Evolutionary conservation across 2,329 filamentous ascomycete genomes (phyloP).

Genomic region (Nemania serpens): DNA sequence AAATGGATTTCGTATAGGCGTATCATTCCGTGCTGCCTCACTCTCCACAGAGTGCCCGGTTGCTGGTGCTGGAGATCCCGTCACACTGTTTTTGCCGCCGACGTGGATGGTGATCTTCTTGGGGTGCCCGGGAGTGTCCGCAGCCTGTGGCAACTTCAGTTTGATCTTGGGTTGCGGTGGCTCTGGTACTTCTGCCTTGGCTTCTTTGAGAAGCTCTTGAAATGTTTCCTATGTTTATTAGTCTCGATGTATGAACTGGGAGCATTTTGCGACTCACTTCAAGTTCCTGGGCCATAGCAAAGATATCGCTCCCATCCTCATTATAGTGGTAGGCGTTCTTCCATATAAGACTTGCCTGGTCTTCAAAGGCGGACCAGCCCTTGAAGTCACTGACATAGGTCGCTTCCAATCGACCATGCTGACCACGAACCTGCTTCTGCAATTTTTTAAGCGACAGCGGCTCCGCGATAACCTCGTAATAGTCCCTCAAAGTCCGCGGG

Average conservation of each 20-base stretch:
- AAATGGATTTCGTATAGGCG: conserved; percentile 39
- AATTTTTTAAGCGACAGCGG: conserved; percentile 79
- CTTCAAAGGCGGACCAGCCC: conserved; percentile 80
- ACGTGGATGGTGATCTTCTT: conserved; percentile 76
- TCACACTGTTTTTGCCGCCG: conserved; percentile 60
- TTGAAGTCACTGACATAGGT: conserved; percentile 73
- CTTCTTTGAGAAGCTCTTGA: conserved; percentile 68
- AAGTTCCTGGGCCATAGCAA: conserved; percentile 74
- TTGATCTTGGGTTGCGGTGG: conserved; percentile 79
- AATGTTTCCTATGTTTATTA: conserved; percentile 64
- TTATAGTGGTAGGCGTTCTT: conserved; percentile 88
- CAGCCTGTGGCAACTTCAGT: conserved; percentile 66
- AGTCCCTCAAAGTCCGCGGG: conserved; percentile 76
- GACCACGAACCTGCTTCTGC: conserved; percentile 76
- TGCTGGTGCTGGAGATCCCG: conserved; percentile 55
- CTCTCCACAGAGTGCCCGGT: conserved; percentile 45
- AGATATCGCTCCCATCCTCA: conserved; percentile 87
- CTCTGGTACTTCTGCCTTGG: conserved; percentile 73
- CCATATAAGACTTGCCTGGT: conserved; percentile 82
- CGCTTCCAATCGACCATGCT: conserved; percentile 68
- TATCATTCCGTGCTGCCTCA: conserved; percentile 40
- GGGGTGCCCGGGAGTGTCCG: conserved; percentile 50
- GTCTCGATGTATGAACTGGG: conserved; percentile 7
- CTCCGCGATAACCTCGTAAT: conserved; percentile 81
- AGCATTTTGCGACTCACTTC: conserved; percentile 60